Evolutionary conservation across 345 rosid genomes (phyloP).

Genomic region (Dipteronia sinensis): DNA sequence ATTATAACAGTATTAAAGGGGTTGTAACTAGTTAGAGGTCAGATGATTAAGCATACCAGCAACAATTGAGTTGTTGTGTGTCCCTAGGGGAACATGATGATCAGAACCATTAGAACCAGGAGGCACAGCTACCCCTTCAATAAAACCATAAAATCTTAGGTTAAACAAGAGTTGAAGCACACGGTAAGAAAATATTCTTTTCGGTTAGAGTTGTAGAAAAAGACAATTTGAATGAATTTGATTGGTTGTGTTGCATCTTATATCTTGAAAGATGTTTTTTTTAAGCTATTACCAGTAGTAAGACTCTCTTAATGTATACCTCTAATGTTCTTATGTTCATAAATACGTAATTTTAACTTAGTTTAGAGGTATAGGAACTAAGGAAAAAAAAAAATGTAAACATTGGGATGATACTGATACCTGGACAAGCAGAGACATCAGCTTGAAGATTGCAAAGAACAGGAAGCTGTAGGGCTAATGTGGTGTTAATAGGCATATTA

Average conservation of each 20-base stretch:
- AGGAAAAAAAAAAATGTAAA: background rate
- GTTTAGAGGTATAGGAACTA: background rate
- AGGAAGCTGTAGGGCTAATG: constrained; percentile 66
- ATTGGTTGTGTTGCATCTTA: background rate
- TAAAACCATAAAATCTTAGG: background rate
- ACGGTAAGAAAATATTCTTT: background rate
- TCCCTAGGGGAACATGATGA: constrained; percentile 42
- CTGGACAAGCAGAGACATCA: constrained; percentile 58
- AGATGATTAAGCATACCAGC: constrained; percentile 40
- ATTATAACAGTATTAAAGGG: background rate
- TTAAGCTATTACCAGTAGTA: too few species aligned
- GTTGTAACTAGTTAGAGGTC: background rate
- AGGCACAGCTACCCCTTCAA: constrained; percentile 36
- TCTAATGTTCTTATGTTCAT: background rate
- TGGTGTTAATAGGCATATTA: constrained; percentile 63
- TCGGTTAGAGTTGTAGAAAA: background rate
- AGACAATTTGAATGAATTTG: background rate
- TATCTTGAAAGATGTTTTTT: background rate
- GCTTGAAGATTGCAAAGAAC: constrained; percentile 52
- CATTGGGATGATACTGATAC: constrained; percentile 21
- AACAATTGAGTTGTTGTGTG: constrained; percentile 39
- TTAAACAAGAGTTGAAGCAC: background rate
- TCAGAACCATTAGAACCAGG: constrained; percentile 38
- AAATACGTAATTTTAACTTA: background rate
- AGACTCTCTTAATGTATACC: background rate